These are phyloP conservation scores for Allium fistulosum DNA, from an alignment of 106 monocot genomes.

Conservation along the genomic window DNA sequence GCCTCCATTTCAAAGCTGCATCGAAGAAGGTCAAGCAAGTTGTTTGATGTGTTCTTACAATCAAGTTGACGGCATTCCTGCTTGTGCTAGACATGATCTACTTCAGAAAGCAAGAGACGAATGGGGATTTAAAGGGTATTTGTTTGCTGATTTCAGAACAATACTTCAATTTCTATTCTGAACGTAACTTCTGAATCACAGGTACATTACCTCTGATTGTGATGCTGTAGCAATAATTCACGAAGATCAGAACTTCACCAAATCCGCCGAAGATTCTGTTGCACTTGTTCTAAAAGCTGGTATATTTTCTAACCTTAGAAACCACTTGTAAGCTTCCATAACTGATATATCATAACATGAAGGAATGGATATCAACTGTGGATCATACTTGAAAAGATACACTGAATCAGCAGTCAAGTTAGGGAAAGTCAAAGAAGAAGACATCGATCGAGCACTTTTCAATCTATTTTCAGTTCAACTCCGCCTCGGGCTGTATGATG, in stretches of 20 bases:
- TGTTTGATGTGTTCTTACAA: slow-evolving; percentile 99
- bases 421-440: slow-evolving; percentile 53
- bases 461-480: slow-evolving; percentile 85
- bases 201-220: slow-evolving; percentile 92
- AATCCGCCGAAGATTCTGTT: slow-evolving; percentile 67
- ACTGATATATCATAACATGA: background rate
- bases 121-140: slow-evolving; percentile 88
- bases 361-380: slow-evolving; percentile 97
- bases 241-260: slow-evolving; percentile 67
- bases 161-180: background rate
- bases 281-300: slow-evolving; percentile 85
- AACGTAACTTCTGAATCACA: slow-evolving; percentile 2
- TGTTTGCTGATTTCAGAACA: background rate
- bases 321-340: too few species aligned
- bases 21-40: slow-evolving; percentile 60
- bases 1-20: slow-evolving; percentile 80
- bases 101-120: slow-evolving; percentile 50
- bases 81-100: slow-evolving; percentile 61
- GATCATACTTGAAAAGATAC: slow-evolving; percentile 55
- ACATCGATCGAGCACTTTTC: slow-evolving; percentile 70
- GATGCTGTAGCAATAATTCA: slow-evolving; percentile 89
- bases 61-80: slow-evolving; percentile 75
- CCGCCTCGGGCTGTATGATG: slow-evolving; percentile 72
- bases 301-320: slow-evolving; percentile 1
- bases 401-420: slow-evolving; percentile 44